Conservation (phyloP, 2,329 filamentous ascomycete species). For the Aspergillus sp. region DNA sequence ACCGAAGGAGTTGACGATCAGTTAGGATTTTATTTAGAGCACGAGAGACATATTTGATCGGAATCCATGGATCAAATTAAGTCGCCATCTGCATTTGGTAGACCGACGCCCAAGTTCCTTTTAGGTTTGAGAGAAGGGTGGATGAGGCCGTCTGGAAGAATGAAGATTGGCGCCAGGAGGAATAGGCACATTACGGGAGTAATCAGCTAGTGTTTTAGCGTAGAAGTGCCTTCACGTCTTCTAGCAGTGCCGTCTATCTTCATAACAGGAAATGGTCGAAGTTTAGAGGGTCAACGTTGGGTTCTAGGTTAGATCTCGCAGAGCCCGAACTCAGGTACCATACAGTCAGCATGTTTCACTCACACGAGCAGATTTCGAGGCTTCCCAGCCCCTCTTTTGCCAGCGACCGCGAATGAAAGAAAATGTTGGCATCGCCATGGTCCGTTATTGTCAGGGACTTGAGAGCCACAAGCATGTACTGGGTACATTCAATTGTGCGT, state of each 20-base stretch:
- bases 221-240: not conserved
- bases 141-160: constrained; percentile 18
- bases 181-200: constrained; percentile 18
- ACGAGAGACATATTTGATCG: not conserved
- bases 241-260: not conserved
- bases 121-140: constrained; percentile 14
- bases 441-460: not conserved
- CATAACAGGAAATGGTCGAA: constrained; percentile 8
- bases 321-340: constrained; percentile 19
- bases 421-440: not conserved
- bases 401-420: not conserved
- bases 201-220: not conserved
- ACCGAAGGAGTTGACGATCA: not conserved
- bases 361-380: constrained; percentile 11
- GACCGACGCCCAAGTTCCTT: constrained; percentile 7
- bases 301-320: constrained; percentile 15
- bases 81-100: constrained; percentile 10
- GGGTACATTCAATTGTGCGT: not conserved
- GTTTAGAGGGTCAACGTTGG: constrained; percentile 11
- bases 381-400: not conserved
- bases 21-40: not conserved
- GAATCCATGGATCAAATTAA: not conserved
- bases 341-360: constrained; percentile 6
- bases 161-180: constrained; percentile 23
- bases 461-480: not conserved